phyloP scores from a whole-genome alignment of 192 early-diverging fungal species.

The Paraglomus brasilianum region DNA sequence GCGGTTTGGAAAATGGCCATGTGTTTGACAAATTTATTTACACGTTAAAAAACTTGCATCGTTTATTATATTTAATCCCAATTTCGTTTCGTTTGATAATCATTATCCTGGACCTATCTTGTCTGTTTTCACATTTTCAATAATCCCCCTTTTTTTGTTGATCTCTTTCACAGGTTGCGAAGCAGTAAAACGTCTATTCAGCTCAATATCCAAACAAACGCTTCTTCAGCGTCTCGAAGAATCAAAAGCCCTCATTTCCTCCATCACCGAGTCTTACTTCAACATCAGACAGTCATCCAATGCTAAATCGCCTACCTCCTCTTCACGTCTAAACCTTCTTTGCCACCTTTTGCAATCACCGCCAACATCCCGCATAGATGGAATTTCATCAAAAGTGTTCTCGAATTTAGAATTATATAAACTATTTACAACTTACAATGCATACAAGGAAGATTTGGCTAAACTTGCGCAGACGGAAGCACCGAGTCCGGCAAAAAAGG shows the following conservation, averaged over 20 bases:
- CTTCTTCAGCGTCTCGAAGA: slow-evolving; percentile 32
- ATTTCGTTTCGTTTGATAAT: too few species aligned
- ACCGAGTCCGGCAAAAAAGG: slow-evolving; percentile 8
- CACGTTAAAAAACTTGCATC: too few species aligned
- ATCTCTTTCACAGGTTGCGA: slow-evolving; percentile 26
- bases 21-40: too few species aligned
- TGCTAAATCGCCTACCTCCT: background rate
- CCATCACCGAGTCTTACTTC: slow-evolving; percentile 22
- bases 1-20: too few species aligned
- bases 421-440: slow-evolving; percentile 30
- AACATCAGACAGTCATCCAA: slow-evolving; percentile 1
- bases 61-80: too few species aligned
- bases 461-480: slow-evolving; percentile 9
- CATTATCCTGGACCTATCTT: too few species aligned
- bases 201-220: slow-evolving; percentile 12
- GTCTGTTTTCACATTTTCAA: too few species aligned
- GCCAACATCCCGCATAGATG: slow-evolving; percentile 31
- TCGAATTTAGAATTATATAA: slow-evolving; percentile 33
- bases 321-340: slow-evolving; percentile 26
- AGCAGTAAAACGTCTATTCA: slow-evolving; percentile 30
- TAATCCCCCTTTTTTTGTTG: background rate
- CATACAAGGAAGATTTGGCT: slow-evolving; percentile 29
- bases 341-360: slow-evolving; percentile 32
- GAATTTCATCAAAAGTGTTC: slow-evolving; percentile 32
- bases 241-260: slow-evolving; percentile 22